Percentiles rank a stretch among this genome's conserved stretches.
These are phyloP conservation scores for Candida chauliodis DNA, from an alignment of 805 yeast genomes.

Conservation along the genomic window DNA sequence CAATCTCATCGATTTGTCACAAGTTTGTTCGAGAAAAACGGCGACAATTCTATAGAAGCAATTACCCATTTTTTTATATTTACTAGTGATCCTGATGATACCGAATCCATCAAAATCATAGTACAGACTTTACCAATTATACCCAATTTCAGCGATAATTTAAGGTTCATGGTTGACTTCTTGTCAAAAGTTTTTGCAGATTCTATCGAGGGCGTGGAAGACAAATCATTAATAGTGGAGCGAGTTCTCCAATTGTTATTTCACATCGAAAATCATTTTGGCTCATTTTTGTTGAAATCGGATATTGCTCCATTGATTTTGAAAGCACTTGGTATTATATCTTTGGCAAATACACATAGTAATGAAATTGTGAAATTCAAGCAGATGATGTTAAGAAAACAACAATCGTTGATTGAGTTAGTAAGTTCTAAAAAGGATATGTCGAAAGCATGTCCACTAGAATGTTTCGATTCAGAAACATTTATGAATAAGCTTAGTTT, in stretches of 20 bases:
- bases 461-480: constrained; percentile 34
- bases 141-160: constrained; percentile 28
- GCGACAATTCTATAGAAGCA: constrained; percentile 51
- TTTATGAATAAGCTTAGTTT: constrained; percentile 54
- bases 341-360: constrained; percentile 1
- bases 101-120: constrained; percentile 15
- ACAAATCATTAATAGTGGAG: constrained; percentile 34
- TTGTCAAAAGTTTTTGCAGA: constrained; percentile 3
- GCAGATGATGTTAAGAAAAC: constrained; percentile 48
- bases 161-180: constrained; percentile 16
- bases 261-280: constrained; percentile 55
- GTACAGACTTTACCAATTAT: constrained; percentile 32
- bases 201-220: constrained; percentile 16
- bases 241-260: constrained; percentile 53
- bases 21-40: constrained; percentile 1
- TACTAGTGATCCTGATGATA: constrained; percentile 13
- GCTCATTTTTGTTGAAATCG: constrained; percentile 67
- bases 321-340: constrained; percentile 46
- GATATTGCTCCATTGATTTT: constrained; percentile 56
- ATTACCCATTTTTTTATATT: constrained; percentile 69
- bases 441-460: constrained; percentile 17
- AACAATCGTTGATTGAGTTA: constrained; percentile 33
- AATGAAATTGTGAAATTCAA: constrained; percentile 50
- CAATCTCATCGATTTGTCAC: constrained; percentile 26
- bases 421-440: background rate